These are phyloP conservation scores for Macrophomina tecta DNA, from an alignment of 2,329 filamentous ascomycete genomes.

Conservation along the genomic window DNA sequence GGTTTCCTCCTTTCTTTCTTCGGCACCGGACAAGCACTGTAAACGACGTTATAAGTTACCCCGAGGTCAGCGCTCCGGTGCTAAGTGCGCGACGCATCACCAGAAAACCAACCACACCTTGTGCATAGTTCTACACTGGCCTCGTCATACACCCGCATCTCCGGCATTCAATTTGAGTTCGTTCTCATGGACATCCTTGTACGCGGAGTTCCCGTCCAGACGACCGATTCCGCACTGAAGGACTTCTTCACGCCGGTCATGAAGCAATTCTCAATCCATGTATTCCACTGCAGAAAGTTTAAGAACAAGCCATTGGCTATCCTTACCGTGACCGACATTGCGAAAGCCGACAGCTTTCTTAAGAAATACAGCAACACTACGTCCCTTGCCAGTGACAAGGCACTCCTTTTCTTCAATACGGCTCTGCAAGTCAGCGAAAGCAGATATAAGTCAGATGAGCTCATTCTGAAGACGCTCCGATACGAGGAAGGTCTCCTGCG, in stretches of 20 bases:
- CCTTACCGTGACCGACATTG: slow-evolving; percentile 53
- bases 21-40: no score
- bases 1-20: no score
- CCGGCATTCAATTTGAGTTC: no score
- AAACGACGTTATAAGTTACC: no score
- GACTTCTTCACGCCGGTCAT: slow-evolving; percentile 49
- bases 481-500: slow-evolving; percentile 31
- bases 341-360: slow-evolving; percentile 54
- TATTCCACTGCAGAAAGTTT: slow-evolving; percentile 54
- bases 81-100: no score
- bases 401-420: slow-evolving; percentile 16
- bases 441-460: slow-evolving; percentile 36
- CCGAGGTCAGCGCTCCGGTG: no score
- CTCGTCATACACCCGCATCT: no score
- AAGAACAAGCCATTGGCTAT: slow-evolving; percentile 48
- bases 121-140: no score
- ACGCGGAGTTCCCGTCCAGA: slow-evolving; percentile 48
- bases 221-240: slow-evolving; percentile 51
- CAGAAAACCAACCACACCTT: no score
- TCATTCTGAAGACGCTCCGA: slow-evolving; percentile 36
- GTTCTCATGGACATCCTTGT: slow-evolving; percentile 56
- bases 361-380: slow-evolving; percentile 36
- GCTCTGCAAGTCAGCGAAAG: slow-evolving; percentile 31
- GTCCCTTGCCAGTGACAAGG: slow-evolving; percentile 29
- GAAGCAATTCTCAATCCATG: slow-evolving; percentile 45